Evolutionary conservation across 2,329 filamentous ascomycete genomes (phyloP).

Genomic region (Exophiala spinifera): DNA sequence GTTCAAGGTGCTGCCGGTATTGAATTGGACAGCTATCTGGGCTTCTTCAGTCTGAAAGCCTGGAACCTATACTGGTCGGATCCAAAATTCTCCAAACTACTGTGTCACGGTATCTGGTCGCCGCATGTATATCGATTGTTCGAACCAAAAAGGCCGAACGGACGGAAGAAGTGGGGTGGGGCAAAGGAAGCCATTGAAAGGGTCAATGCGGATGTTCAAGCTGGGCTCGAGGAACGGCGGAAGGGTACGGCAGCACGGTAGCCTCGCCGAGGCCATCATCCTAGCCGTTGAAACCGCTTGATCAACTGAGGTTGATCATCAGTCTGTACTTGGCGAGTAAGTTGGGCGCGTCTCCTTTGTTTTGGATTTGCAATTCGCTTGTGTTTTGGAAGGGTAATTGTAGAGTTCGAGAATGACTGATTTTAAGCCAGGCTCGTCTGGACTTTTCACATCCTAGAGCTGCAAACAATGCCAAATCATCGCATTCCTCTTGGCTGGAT

Average conservation of each 20-base stretch:
- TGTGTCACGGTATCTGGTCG: constrained; percentile 35
- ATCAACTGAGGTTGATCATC: no score
- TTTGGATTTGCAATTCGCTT: no score
- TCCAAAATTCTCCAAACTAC: constrained; percentile 33
- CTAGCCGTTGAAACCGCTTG: no score
- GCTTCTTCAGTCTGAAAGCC: constrained; percentile 30
- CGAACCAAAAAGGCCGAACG: constrained; percentile 31
- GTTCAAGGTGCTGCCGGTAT: constrained; percentile 35
- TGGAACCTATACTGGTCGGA: constrained; percentile 39
- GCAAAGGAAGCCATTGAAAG: constrained; percentile 31
- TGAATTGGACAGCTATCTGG: constrained; percentile 34
- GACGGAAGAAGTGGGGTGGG: constrained; percentile 33
- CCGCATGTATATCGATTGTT: constrained; percentile 38
- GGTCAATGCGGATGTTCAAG: constrained; percentile 25
- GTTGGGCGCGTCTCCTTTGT: no score
- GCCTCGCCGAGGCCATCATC: neutral
- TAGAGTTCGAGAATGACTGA: no score
- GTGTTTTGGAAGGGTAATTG: no score
- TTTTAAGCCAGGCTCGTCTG: no score
- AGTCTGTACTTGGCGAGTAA: no score
- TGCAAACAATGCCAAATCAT: no score
- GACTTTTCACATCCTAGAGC: no score
- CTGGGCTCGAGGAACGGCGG: neutral
- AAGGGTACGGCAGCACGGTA: neutral
- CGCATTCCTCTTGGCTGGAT: no score